Conservation (phyloP, 2,329 filamentous ascomycete species). For the Alternaria gaisen region DNA sequence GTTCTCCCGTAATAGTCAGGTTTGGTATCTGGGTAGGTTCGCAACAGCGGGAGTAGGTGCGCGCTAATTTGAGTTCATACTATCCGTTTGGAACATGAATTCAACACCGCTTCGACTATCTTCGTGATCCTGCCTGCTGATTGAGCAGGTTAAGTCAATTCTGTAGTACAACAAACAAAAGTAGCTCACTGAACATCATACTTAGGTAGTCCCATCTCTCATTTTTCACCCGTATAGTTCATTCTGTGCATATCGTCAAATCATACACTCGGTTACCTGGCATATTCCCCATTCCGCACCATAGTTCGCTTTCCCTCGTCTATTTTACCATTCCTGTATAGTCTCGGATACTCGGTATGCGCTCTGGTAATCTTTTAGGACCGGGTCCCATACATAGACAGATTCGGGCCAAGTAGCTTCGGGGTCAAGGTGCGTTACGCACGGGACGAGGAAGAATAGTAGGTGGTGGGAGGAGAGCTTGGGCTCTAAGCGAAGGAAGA, state of each 20-base stretch:
- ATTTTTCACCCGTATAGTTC: background rate
- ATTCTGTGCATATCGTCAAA: background rate
- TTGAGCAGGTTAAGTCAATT: background rate
- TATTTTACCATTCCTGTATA: background rate
- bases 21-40: background rate
- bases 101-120: background rate
- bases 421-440: background rate
- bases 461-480: background rate
- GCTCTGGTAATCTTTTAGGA: background rate
- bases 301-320: background rate
- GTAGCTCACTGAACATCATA: background rate
- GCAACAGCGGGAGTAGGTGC: background rate
- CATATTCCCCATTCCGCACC: background rate
- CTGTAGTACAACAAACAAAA: background rate
- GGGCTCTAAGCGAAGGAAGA: background rate
- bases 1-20: background rate
- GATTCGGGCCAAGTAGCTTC: background rate
- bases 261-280: background rate
- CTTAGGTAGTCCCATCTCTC: background rate
- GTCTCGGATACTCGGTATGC: background rate
- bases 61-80: background rate
- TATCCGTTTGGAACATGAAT: background rate
- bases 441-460: background rate
- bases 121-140: background rate
- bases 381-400: background rate